These are phyloP conservation scores for Nicotiana tomentosiformis DNA, from an alignment of 257 asterid genomes.

Conservation along the genomic window DNA sequence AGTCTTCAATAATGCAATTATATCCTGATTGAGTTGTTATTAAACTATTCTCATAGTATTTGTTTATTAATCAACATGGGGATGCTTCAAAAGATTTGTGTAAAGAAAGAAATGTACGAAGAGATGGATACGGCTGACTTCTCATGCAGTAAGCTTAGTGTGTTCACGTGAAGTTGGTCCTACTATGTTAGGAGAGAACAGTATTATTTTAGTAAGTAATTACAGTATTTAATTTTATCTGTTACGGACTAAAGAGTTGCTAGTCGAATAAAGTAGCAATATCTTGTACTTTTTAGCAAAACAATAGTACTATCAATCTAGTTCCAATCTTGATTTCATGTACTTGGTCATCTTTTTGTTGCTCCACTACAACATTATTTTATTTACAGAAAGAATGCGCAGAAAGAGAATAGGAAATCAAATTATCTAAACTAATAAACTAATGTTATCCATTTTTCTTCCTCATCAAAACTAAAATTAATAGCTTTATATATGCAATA, in stretches of 20 bases:
- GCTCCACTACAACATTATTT: slow-evolving; percentile 7
- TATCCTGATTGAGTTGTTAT: not conserved
- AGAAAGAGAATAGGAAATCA: not conserved
- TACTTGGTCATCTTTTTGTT: slow-evolving; percentile 34
- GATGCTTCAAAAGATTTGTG: slow-evolving; percentile 10
- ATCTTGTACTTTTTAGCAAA: not conserved
- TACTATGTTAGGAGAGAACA: slow-evolving; percentile 36
- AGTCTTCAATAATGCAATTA: not conserved
- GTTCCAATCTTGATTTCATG: slow-evolving; percentile 51
- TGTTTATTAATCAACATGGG: slow-evolving; percentile 15
- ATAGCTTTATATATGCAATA: not conserved
- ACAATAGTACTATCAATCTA: slow-evolving; percentile 21
- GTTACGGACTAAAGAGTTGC: slow-evolving; percentile 31
- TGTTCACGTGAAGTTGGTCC: slow-evolving; percentile 89
- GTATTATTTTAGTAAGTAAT: slow-evolving; percentile 17
- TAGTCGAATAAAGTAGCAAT: slow-evolving; percentile 19
- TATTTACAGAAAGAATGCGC: not conserved
- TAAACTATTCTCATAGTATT: not conserved
- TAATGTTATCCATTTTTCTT: not conserved
- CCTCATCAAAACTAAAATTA: not conserved
- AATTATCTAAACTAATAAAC: not conserved
- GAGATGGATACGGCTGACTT: slow-evolving; percentile 44
- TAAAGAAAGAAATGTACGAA: slow-evolving; percentile 14
- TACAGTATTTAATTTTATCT: slow-evolving; percentile 36
- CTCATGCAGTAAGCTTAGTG: slow-evolving; percentile 42